Percentiles rank a stretch among this genome's conserved stretches.
These are phyloP conservation scores for Vanderwaltozyma tropicalis DNA, from an alignment of 805 yeast genomes.

Conservation along the genomic window DNA sequence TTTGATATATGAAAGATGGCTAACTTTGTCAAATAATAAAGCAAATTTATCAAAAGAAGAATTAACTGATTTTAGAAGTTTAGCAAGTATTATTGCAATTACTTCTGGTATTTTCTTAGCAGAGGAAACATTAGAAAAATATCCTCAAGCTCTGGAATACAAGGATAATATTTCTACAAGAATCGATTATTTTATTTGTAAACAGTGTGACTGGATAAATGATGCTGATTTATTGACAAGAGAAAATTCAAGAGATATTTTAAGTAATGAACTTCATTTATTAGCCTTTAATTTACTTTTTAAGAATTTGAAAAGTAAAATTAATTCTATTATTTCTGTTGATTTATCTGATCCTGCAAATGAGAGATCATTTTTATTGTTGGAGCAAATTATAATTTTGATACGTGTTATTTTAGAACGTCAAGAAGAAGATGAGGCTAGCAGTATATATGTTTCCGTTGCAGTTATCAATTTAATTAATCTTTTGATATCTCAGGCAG, in stretches of 20 bases:
- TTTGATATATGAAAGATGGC: conserved; percentile 31
- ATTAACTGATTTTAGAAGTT: conserved; percentile 45
- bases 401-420: conserved; percentile 29
- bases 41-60: conserved; percentile 28
- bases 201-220: conserved; percentile 37
- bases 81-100: conserved; percentile 64
- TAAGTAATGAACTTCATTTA: conserved; percentile 54
- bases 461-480: conserved; percentile 25
- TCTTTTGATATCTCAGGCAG: conserved; percentile 15
- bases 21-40: conserved; percentile 10
- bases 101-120: conserved; percentile 52
- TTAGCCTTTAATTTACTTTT: conserved; percentile 39
- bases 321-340: conserved; percentile 20
- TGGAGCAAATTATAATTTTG: conserved; percentile 40
- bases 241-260: conserved; percentile 59
- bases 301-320: conserved; percentile 31
- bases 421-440: conserved; percentile 17
- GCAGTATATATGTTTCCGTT: conserved; percentile 22
- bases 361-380: conserved; percentile 22
- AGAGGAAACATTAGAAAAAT: conserved; percentile 1
- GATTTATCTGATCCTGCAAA: conserved; percentile 10
- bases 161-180: conserved; percentile 26
- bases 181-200: conserved; percentile 37
- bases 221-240: conserved; percentile 42
- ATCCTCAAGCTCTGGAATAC: conserved; percentile 8